Evolutionary conservation across 2,329 filamentous ascomycete species (phyloP).

Genomic region (Phoma herbarum): DNA sequence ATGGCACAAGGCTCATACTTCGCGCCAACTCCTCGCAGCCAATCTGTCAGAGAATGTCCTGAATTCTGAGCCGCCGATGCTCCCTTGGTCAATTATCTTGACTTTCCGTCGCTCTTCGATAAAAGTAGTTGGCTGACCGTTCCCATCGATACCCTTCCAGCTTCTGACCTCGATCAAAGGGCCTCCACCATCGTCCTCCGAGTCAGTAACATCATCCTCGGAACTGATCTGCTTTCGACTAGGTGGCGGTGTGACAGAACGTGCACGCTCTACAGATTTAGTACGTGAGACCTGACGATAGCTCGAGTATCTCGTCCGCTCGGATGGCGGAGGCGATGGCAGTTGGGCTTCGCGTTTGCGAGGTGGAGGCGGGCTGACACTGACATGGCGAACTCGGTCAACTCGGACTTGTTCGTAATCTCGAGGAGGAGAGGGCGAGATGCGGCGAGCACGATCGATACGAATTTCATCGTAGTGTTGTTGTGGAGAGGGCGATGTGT

Average conservation of each 20-base stretch:
- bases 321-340: slow-evolving; percentile 18
- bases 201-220: slow-evolving; percentile 38
- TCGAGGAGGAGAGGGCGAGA: slow-evolving; percentile 27
- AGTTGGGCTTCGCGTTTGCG: slow-evolving; percentile 12
- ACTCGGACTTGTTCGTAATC: slow-evolving; percentile 25
- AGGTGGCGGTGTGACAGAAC: slow-evolving; percentile 21
- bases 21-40: slow-evolving; percentile 13
- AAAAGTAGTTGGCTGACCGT: slow-evolving; percentile 38
- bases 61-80: slow-evolving; percentile 13
- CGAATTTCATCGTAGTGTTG: slow-evolving; percentile 28
- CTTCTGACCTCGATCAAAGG: slow-evolving; percentile 31
- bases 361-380: slow-evolving; percentile 20
- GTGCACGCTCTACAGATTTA: slow-evolving; percentile 12
- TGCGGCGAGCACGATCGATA: slow-evolving; percentile 28
- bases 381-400: slow-evolving; percentile 25
- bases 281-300: slow-evolving; percentile 29
- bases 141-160: slow-evolving; percentile 44
- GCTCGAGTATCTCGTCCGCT: slow-evolving; percentile 12
- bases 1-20: slow-evolving; percentile 2
- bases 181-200: slow-evolving; percentile 33
- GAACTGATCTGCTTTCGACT: slow-evolving; percentile 25
- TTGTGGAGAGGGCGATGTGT: slow-evolving; percentile 21
- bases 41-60: slow-evolving; percentile 16
- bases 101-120: slow-evolving; percentile 34
- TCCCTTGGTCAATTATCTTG: slow-evolving; percentile 15